Evolutionary conservation across 1,139 yeast species (phyloP).

Genomic region (Suhomyces coccinellae): DNA sequence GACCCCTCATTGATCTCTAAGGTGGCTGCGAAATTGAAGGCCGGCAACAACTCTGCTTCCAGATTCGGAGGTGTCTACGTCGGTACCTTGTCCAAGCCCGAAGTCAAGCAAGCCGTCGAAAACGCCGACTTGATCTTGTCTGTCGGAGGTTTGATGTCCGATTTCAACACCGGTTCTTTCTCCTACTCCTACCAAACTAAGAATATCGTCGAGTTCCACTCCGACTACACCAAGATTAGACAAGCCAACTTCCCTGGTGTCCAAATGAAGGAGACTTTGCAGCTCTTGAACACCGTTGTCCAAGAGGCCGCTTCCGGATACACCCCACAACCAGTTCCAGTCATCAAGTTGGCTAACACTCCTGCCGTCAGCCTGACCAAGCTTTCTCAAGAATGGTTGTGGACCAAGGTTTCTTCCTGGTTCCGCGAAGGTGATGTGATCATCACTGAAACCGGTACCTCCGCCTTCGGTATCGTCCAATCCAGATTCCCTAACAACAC

Average conservation of each 20-base stretch:
- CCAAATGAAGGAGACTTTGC: conserved; percentile 71
- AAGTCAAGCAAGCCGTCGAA: conserved; percentile 75
- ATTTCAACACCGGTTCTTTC: conserved; percentile 89
- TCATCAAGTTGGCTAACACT: conserved; percentile 35
- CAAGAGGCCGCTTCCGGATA: conserved; percentile 37
- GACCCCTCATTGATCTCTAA: conserved; percentile 29
- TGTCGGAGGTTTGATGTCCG: conserved; percentile 81
- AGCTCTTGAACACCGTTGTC: conserved; percentile 43
- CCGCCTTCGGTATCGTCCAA: conserved; percentile 45
- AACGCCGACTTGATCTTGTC: conserved; percentile 74
- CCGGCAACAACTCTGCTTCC: conserved; percentile 45
- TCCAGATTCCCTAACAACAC: conserved; percentile 36
- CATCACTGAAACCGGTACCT: conserved; percentile 42
- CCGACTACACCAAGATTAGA: conserved; percentile 79
- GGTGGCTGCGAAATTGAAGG: conserved; percentile 26
- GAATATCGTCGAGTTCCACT: conserved; percentile 84
- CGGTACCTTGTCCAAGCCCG: conserved; percentile 76
- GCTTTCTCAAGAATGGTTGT: conserved; percentile 38
- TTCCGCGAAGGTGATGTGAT: conserved; percentile 39
- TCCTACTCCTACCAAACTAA: conserved; percentile 77
- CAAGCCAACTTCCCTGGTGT: conserved; percentile 76
- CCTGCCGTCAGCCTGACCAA: conserved; percentile 20
- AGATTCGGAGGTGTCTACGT: conserved; percentile 87
- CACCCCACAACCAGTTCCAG: conserved; percentile 50
- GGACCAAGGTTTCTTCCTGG: conserved; percentile 36